Evolutionary conservation across 225 moss, liverwort and hornwort species (phyloP).

Genomic region (Physcomitrium patens): DNA sequence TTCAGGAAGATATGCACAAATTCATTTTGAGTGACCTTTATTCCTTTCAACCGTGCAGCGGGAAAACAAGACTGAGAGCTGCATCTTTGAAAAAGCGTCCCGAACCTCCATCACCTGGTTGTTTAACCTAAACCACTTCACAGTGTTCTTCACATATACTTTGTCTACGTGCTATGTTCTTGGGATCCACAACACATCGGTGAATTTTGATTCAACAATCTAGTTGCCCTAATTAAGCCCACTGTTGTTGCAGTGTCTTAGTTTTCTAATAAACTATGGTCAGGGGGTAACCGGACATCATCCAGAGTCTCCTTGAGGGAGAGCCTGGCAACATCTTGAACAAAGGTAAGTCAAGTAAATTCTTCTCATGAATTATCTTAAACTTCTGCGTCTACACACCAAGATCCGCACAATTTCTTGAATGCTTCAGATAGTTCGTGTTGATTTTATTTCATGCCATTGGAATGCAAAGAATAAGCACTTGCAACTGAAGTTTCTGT

Average conservation of each 20-base stretch:
- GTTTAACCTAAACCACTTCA: background rate
- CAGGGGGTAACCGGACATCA: background rate
- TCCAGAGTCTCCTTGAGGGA: constrained; percentile 27
- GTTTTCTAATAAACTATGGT: too few species aligned
- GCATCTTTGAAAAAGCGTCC: constrained; percentile 23
- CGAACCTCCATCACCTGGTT: constrained; percentile 21
- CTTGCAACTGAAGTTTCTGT: too few species aligned
- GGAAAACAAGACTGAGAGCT: constrained; percentile 33
- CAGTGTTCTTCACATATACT: background rate
- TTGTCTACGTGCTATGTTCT: background rate
- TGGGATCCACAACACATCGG: background rate
- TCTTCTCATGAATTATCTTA: background rate
- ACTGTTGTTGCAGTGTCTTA: too few species aligned
- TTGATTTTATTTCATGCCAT: background rate
- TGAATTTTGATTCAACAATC: too few species aligned
- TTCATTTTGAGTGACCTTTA: background rate
- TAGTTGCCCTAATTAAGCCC: too few species aligned
- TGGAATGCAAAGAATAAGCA: constrained; percentile 8
- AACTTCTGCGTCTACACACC: background rate
- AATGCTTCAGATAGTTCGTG: background rate
- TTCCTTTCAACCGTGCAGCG: constrained; percentile 16
- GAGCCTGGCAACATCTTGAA: constrained; percentile 26
- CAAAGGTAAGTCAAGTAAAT: constrained; percentile 22
- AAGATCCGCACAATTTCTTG: background rate
- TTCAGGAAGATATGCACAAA: background rate